Evolutionary conservation across 2,329 filamentous ascomycete species (phyloP).

Genomic region (Aspergillus niger): DNA sequence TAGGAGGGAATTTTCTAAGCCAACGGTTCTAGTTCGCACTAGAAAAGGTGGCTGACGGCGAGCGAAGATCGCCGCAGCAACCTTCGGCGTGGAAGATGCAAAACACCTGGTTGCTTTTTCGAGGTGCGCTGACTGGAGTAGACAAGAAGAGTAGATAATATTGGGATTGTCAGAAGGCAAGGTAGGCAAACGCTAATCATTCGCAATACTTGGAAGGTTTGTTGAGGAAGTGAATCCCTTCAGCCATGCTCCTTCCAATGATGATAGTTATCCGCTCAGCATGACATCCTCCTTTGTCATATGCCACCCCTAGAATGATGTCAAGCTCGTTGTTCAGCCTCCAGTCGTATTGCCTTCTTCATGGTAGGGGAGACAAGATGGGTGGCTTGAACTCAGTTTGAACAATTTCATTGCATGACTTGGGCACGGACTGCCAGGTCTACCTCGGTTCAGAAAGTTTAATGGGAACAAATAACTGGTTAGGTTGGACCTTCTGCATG

Average conservation of each 20-base stretch:
- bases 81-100: background rate
- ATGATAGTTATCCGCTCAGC: background rate
- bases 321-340: background rate
- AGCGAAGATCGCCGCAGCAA: background rate
- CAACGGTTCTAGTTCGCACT: background rate
- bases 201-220: background rate
- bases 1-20: conserved; percentile 15
- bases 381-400: background rate
- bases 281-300: background rate
- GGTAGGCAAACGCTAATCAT: background rate
- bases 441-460: background rate
- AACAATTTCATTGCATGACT: conserved; percentile 2
- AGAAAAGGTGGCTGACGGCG: background rate
- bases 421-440: background rate
- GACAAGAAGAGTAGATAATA: background rate
- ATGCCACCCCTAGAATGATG: background rate
- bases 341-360: background rate
- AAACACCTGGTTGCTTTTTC: background rate
- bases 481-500: conserved; percentile 12
- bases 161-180: background rate
- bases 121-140: background rate
- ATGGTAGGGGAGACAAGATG: background rate
- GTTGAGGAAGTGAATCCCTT: too few relatives aligned
- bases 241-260: background rate
- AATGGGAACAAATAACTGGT: background rate